Percentiles rank a stretch among this genome's conserved stretches.
Evolutionary conservation across 129 eudicot species (phyloP).

Genomic region (Helianthus annuus): DNA sequence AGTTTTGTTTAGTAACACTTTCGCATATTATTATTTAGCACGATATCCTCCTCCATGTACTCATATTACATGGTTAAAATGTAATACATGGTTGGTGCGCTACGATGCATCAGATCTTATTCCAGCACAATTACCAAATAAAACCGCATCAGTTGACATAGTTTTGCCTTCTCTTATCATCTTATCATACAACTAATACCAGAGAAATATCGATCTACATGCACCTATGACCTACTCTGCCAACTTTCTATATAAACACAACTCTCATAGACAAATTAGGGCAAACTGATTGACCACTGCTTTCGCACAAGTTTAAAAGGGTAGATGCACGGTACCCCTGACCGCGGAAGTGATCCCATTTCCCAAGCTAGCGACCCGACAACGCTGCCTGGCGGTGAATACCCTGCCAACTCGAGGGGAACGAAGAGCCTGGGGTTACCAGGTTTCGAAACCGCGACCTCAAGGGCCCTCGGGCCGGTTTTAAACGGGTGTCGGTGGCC

Average conservation of each 20-base stretch:
- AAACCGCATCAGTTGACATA: background rate
- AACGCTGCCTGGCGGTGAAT: too few relatives aligned
- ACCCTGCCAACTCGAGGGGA: too few relatives aligned
- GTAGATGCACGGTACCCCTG: too few relatives aligned
- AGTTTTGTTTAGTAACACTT: background rate
- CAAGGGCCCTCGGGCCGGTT: too few relatives aligned
- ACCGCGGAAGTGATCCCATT: too few relatives aligned
- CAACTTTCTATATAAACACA: background rate
- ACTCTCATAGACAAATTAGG: background rate
- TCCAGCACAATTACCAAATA: background rate
- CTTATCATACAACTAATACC: background rate
- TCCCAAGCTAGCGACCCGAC: too few relatives aligned
- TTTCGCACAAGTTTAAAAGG: conserved; percentile 7
- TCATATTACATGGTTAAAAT: background rate
- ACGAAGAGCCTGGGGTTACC: too few relatives aligned
- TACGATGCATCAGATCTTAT: background rate
- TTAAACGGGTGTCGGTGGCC: too few relatives aligned
- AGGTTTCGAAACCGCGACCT: too few relatives aligned
- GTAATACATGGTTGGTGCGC: background rate
- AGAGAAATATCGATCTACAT: background rate
- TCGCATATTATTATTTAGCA: conserved; percentile 1
- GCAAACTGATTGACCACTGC: conserved; percentile 4
- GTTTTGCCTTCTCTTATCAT: background rate
- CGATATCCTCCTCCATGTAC: background rate
- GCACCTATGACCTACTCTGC: background rate